Evolutionary conservation across 2,329 filamentous ascomycete genomes (phyloP), one percentile per base, ranked within the genome.

Genomic region (Akanthomyces lecanii): DNA sequence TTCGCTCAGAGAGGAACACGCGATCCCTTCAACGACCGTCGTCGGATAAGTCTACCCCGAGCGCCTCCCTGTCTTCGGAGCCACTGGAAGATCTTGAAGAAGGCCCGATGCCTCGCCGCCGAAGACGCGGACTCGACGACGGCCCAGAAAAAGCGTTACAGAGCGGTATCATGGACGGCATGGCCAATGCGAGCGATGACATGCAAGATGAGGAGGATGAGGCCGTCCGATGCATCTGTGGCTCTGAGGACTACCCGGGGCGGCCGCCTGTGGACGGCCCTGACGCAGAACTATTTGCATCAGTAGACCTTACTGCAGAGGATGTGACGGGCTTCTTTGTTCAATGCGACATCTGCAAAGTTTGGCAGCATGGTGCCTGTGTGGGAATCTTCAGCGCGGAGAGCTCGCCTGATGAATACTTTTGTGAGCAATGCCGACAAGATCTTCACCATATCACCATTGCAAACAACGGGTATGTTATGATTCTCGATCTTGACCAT

Each of bases 331-430:
- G 93, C 59, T 89, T 98, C 77, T 99, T 97, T 77, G 93, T 99
- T 68, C 94, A 98, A 80, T 99, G 95, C 83, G 95, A 98, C 77
- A 83, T 91, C 67, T 99, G 95, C 81, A 96, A 96, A 74, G 95
- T 98, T 66, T 99, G 94, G 95, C 95, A 99, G 75, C 95, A 99
- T 74, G 95, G 95, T 71, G 94, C 93, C 65, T 99, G 95, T 73
- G 94, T 99, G 64, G 94, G 95, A 65, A 97, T 99, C 71, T 92
- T 96, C 79, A 95, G 95, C 69, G 94, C 97, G 76, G 89, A 91
- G 69, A 89, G 90, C 74, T 94, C 91, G 67, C 95, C 95, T 11
- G 94, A 98, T 61, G 93, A 98, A 76, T 99, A 99, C 79, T 99
- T 95, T 73, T 99, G 95, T 78, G 95, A 99, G 78, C 85, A 92